Base-by-base conservation (phyloP, 106 monocot species). In the Dendrobium catenatum region DNA sequence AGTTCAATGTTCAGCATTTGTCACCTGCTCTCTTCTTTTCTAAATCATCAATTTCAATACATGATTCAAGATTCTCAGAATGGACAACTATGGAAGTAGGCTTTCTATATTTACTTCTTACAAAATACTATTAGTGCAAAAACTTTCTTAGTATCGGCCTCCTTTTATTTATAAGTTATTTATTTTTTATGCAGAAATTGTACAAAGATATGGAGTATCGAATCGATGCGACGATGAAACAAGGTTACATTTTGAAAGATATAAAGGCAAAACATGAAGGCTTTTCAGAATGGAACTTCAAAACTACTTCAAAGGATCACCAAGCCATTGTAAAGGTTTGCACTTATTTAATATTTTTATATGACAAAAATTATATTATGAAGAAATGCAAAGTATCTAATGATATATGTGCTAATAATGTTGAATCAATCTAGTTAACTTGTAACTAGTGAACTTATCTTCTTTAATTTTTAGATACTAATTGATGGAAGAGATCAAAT, bases 21-120 rank as follows among this genome's bases (percentile, higher is more conserved):
- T 88, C 94, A 2, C 92, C 95, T 0, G 84, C 77, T 19, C 86
- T 84, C 18, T 90, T 89, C 79, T 92, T 95, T 78, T 68, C 59
- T 22, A 58, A 61, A 77, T 24, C 7, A 73, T 3, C 27, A 8
- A 19, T 79, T 68, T 31, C 77, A 49, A 29, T 31, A 29, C 46
- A 81, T 26, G 42, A 18, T 4, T 5, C 27, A 31, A 26, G 41
- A 42, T 75, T 82, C 55, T 56, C 2, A 27, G 89, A 86, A 54
- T 86, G 79, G 89, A 54, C 75, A 8, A 29, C 79, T 31, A 72
- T 87, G 33, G 85, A 91, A 89, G 94, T 94, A 73, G 4, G 6
- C 2, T 4, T 8, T n/a, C 74, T 8, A 4, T 20, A 1, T 43
- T 16, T 4, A 0, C 11, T 44, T 72, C 9, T 13, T 44, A 73